phyloP scores from a whole-genome alignment of 306 rosid species.

The Psophocarpus tetragonolobus region DNA sequence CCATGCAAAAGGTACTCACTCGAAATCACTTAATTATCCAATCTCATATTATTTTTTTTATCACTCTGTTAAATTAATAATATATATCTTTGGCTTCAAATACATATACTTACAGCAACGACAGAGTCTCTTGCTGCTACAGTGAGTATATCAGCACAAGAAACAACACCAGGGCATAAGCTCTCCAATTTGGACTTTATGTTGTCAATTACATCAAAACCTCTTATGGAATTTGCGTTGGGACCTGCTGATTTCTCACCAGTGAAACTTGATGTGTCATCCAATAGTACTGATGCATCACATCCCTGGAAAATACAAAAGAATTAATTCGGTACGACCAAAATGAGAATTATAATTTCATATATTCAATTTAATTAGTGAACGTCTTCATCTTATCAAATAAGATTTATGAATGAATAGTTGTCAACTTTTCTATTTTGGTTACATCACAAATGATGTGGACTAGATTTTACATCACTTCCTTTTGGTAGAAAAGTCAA shows the following conservation, averaged over 20 bases:
- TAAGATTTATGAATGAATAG: background rate
- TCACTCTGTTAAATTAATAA: background rate
- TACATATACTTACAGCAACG: conserved; percentile 44
- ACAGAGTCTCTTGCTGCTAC: conserved; percentile 74
- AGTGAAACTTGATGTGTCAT: conserved; percentile 59
- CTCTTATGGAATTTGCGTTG: conserved; percentile 55
- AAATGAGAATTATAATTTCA: background rate
- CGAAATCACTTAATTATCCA: too few species aligned
- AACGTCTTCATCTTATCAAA: background rate
- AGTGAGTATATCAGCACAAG: conserved; percentile 65
- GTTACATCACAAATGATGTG: background rate
- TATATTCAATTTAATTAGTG: background rate
- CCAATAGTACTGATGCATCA: conserved; percentile 66
- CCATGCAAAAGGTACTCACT: too few species aligned
- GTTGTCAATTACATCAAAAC: conserved; percentile 57
- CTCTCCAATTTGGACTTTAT: conserved; percentile 56
- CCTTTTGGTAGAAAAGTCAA: background rate
- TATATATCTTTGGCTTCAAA: background rate
- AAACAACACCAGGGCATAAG: conserved; percentile 52
- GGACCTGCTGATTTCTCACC: conserved; percentile 68
- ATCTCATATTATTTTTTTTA: too few species aligned
- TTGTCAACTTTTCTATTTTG: background rate
- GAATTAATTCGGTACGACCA: background rate
- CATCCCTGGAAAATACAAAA: conserved; percentile 52
- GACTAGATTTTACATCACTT: background rate